Evolutionary conservation across 129 eudicot genomes (phyloP).

Genomic region (Tagetes patula): DNA sequence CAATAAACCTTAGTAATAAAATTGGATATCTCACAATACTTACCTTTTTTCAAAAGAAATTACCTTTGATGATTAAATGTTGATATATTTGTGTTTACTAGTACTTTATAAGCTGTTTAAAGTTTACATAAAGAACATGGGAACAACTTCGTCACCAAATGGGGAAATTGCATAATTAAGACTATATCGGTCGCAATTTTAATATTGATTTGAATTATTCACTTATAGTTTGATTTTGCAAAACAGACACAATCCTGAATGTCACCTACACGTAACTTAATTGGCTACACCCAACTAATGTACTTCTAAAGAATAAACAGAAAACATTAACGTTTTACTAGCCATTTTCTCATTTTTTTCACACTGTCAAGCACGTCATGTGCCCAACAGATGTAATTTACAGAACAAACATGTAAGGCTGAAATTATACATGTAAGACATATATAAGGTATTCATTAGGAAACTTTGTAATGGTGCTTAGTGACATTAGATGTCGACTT

Average conservation of each 20-base stretch:
- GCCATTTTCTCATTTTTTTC: background rate
- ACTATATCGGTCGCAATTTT: background rate
- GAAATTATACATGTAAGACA: background rate
- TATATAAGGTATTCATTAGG: background rate
- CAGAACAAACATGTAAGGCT: background rate
- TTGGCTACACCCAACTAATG: background rate
- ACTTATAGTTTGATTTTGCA: background rate
- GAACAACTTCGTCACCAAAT: background rate
- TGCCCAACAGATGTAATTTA: background rate
- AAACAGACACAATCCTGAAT: background rate
- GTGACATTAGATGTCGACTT: background rate
- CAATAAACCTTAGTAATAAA: background rate
- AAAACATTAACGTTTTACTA: background rate
- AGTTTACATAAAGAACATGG: background rate
- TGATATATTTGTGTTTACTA: background rate
- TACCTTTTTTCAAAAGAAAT: background rate
- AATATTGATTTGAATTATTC: background rate
- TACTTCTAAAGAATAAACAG: background rate
- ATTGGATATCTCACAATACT: background rate
- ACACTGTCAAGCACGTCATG: background rate
- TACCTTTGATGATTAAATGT: background rate
- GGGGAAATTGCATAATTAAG: background rate
- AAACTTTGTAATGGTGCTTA: background rate
- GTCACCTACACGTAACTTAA: constrained; percentile 8
- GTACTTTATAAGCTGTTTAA: background rate